Evolutionary conservation across 2,329 filamentous ascomycete genomes (phyloP), one percentile per base, ranked within the genome.

Genomic region (Cadophora gregata): DNA sequence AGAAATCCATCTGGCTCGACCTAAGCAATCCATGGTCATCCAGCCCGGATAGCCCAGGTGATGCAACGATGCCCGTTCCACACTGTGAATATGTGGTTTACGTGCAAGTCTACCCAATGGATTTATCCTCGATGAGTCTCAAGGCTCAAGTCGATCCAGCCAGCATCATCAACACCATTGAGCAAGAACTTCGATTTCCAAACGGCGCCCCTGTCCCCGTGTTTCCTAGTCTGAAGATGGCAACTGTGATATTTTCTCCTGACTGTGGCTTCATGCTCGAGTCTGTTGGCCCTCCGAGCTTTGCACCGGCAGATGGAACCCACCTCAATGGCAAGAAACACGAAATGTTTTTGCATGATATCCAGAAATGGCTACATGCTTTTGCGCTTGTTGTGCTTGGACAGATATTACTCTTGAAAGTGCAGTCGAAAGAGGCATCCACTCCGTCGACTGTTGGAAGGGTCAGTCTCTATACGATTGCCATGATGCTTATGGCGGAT

Each of bases 11-110:
- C 66, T 82, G 85, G 77, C 78, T 82, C 72, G 85, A 90, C 74
- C 81, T 85, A 21, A 83, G 81, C 33, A 89, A 92, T 73, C 92
- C 93, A 0, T 97, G 93, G 93, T 87, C 88, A 2, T 91, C 92
- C 1, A 87, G 87, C 63, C 80, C 88, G 3, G 86, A 90, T 68
- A 87, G 83, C 6, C 80, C 84, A 12, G 84, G 86, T 25, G 89
- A 90, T 68, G 80, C 84, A 12, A 82, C 81, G 65, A 84, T 85
- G 67, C 85, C 88, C 21, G 79, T 85, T 38, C 93, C 93, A 0
- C 91, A 92, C 72, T 99, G 96, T 83, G 96, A 99, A 78, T 93
- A 93, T 75, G 81, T 99, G 59, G 81, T 97, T 63, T 98, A 94
- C 78, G 82, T 95, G 33, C 96, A 98, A 77, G 84, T 95, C 48